phyloP scores from a whole-genome alignment of 768 basidiomycete genomes.

The Phlegmacium glaucopus region DNA sequence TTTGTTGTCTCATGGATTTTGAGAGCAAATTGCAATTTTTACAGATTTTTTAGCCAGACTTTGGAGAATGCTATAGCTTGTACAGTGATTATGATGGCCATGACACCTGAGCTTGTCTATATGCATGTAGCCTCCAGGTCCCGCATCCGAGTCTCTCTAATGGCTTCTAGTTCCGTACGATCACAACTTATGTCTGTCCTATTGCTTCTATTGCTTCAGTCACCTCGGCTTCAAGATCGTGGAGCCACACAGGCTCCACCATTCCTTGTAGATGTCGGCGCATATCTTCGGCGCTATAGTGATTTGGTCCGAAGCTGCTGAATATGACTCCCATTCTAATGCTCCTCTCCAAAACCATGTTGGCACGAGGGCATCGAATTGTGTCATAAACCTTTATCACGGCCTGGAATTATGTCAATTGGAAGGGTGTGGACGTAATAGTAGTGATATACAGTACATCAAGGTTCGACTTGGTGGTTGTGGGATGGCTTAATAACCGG shows the following conservation, averaged over 20 bases:
- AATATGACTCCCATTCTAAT: constrained; percentile 40
- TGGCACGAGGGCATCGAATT: constrained; percentile 44
- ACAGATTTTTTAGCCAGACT: too few relatives aligned
- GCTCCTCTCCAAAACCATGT: constrained; percentile 44
- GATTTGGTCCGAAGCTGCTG: constrained; percentile 34
- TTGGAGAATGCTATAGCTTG: too few relatives aligned
- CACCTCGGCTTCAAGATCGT: constrained; percentile 42
- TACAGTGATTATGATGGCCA: too few relatives aligned
- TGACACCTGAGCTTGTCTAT: too few relatives aligned
- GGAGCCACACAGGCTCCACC: constrained; percentile 48
- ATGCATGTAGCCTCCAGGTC: too few relatives aligned
- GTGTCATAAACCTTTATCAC: constrained; percentile 44
- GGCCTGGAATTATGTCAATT: constrained; percentile 35
- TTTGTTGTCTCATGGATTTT: too few relatives aligned
- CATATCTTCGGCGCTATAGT: constrained; percentile 27
- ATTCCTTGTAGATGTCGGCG: constrained; percentile 31
- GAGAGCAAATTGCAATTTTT: too few relatives aligned
- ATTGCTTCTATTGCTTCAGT: constrained; percentile 24
- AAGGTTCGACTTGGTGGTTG: constrained; percentile 36
- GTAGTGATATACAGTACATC: constrained; percentile 26
- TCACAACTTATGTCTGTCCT: neutral
- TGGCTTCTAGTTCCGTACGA: too few relatives aligned
- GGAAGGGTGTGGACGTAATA: neutral
- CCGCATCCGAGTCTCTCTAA: too few relatives aligned
- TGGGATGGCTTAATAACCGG: constrained; percentile 47